A percentile compares a stretch with the other conserved stretches of the same genome.
These are phyloP conservation scores for Delitschia confertaspora DNA, from an alignment of 495 filamentous ascomycete species.

Conservation along the genomic window DNA sequence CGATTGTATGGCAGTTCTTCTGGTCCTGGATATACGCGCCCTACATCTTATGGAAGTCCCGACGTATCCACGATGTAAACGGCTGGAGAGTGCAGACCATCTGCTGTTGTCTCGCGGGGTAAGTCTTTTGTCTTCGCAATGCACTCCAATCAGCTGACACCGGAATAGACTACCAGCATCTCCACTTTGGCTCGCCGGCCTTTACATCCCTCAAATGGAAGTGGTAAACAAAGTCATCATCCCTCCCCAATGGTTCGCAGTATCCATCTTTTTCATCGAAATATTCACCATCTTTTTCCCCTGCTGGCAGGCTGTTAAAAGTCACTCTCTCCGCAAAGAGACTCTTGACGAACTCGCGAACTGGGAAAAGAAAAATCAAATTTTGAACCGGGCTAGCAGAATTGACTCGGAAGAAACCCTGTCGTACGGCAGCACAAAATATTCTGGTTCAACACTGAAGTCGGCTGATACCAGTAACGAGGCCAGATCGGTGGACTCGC, in stretches of 20 bases:
- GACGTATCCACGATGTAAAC: slow-evolving; percentile 53
- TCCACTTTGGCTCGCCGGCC: slow-evolving; percentile 55
- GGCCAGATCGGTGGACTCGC: slow-evolving; percentile 5
- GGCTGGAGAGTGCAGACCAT: slow-evolving; percentile 61
- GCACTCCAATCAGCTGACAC: slow-evolving; percentile 8
- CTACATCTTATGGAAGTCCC: slow-evolving; percentile 39
- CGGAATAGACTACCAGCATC: slow-evolving; percentile 49
- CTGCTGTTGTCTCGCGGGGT: slow-evolving; percentile 49
- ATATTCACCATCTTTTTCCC: slow-evolving; percentile 9
- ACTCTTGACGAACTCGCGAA: slow-evolving; percentile 40
- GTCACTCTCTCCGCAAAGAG: slow-evolving; percentile 4
- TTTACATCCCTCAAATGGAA: slow-evolving; percentile 51
- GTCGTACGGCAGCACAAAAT: slow-evolving; percentile 22
- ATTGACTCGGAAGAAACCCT: slow-evolving; percentile 27
- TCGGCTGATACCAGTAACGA: slow-evolving; percentile 2
- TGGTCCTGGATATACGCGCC: slow-evolving; percentile 55
- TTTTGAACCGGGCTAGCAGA: slow-evolving; percentile 19
- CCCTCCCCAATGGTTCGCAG: slow-evolving; percentile 49
- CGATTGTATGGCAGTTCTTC: slow-evolving; percentile 53
- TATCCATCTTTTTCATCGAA: slow-evolving; percentile 30
- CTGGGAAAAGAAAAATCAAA: slow-evolving; percentile 34
- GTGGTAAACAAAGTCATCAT: slow-evolving; percentile 46
- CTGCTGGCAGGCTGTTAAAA: slow-evolving; percentile 11
- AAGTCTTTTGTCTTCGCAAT: too few species aligned
- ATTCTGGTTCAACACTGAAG: slow-evolving; percentile 1